Evolutionary conservation across 2,329 filamentous ascomycete species (phyloP).

Genomic region (Epichloe hybrida): DNA sequence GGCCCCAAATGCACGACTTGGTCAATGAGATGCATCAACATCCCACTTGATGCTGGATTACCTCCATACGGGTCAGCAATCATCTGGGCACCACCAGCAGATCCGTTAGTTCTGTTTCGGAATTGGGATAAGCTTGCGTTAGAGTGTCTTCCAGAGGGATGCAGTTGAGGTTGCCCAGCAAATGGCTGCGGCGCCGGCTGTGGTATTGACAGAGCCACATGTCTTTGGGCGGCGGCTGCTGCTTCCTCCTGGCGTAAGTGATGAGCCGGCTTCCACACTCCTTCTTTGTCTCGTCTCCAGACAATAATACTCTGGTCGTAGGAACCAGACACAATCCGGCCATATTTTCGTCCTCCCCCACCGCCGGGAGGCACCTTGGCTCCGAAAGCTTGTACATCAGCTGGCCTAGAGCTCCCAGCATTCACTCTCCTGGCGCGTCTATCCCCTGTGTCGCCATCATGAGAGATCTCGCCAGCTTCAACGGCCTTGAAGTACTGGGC

Average conservation of each 20-base stretch:
- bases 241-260: slow-evolving; percentile 64
- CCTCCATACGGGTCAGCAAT: slow-evolving; percentile 1
- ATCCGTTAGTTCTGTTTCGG: background rate
- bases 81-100: background rate
- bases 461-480: slow-evolving; percentile 34
- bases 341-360: slow-evolving; percentile 83
- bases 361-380: slow-evolving; percentile 84
- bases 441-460: slow-evolving; percentile 18
- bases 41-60: slow-evolving; percentile 16
- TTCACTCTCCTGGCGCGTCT: slow-evolving; percentile 37
- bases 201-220: slow-evolving; percentile 6
- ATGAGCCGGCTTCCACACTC: slow-evolving; percentile 70
- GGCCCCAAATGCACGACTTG: slow-evolving; percentile 36
- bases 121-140: background rate
- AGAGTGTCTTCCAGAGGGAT: background rate
- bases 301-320: slow-evolving; percentile 95
- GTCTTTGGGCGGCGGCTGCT: slow-evolving; percentile 33
- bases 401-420: slow-evolving; percentile 59
- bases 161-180: background rate
- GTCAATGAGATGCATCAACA: slow-evolving; percentile 40
- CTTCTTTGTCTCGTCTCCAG: slow-evolving; percentile 77
- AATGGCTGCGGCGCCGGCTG: background rate
- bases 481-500: slow-evolving; percentile 53
- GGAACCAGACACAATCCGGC: slow-evolving; percentile 90
- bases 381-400: slow-evolving; percentile 66